A percentile compares a stretch with the other conserved stretches of the same genome.
Conservation (phyloP, 2,329 filamentous ascomycete genomes). For the Neophaeococcomyces mojaviensis region DNA sequence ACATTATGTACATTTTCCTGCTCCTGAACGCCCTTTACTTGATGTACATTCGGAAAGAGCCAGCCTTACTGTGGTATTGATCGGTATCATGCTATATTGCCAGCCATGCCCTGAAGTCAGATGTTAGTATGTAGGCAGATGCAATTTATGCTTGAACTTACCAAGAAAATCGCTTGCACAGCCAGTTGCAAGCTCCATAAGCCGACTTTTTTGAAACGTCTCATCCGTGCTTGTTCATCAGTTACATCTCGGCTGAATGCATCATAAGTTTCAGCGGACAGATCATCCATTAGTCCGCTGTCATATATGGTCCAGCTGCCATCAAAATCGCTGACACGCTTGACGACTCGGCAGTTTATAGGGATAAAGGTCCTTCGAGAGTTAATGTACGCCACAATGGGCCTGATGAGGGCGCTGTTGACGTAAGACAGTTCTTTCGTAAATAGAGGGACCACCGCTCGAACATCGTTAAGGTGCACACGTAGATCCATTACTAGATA, state of each 20-base stretch:
- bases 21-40: too few relatives aligned
- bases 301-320: conserved; percentile 94
- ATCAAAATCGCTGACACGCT: conserved; percentile 80
- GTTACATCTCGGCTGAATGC: conserved; percentile 89
- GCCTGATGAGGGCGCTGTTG: conserved; percentile 88
- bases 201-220: conserved; percentile 88
- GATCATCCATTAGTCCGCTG: conserved; percentile 85
- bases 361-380: conserved; percentile 91
- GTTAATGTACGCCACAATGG: conserved; percentile 98
- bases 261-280: conserved; percentile 83
- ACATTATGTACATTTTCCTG: background rate
- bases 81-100: conserved; percentile 19
- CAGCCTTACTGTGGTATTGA: too few relatives aligned
- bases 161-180: conserved; percentile 88
- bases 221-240: conserved; percentile 75
- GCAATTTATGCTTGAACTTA: conserved; percentile 35
- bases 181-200: conserved; percentile 92
- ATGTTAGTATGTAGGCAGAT: conserved; percentile 4
- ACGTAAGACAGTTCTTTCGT: conserved; percentile 87
- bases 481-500: conserved; percentile 90
- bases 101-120: conserved; percentile 20
- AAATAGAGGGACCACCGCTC: conserved; percentile 86
- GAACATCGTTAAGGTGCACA: conserved; percentile 91
- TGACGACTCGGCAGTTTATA: conserved; percentile 88
- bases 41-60: too few relatives aligned